phyloP scores from a whole-genome alignment of 768 basidiomycete genomes.

The Boletales sp. region DNA sequence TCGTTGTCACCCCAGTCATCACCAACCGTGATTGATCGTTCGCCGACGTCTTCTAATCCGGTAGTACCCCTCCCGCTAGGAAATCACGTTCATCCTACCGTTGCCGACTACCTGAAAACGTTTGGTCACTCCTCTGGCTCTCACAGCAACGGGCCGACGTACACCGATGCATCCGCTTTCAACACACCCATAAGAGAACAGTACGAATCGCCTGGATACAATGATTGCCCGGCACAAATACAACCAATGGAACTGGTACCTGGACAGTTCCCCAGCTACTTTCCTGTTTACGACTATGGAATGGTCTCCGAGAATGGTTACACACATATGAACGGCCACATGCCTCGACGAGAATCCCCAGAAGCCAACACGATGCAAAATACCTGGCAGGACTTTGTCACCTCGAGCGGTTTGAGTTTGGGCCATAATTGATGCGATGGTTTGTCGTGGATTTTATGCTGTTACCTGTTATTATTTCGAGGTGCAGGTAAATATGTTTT shows the following conservation, averaged over 20 bases:
- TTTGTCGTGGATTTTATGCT: not conserved
- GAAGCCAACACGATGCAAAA: slow-evolving; percentile 56
- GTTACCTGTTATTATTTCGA: slow-evolving; percentile 1
- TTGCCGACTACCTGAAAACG: slow-evolving; percentile 66
- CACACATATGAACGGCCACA: slow-evolving; percentile 40
- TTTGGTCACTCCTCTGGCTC: slow-evolving; percentile 38
- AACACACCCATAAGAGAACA: slow-evolving; percentile 24
- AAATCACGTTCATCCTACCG: slow-evolving; percentile 55
- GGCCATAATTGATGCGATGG: slow-evolving; percentile 6
- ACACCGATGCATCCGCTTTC: slow-evolving; percentile 22
- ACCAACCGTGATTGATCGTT: slow-evolving; percentile 47
- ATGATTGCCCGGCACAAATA: slow-evolving; percentile 19
- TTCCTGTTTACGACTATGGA: slow-evolving; percentile 73
- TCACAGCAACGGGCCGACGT: slow-evolving; percentile 22
- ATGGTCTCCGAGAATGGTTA: slow-evolving; percentile 30
- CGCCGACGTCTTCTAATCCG: slow-evolving; percentile 68
- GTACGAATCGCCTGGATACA: slow-evolving; percentile 21
- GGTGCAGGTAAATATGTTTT: slow-evolving; percentile 8
- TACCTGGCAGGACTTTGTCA: slow-evolving; percentile 64
- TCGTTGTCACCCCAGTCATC: slow-evolving; percentile 48
- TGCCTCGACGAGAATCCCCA: slow-evolving; percentile 43
- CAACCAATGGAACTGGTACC: slow-evolving; percentile 31
- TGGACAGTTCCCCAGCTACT: slow-evolving; percentile 59
- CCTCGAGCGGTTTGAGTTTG: slow-evolving; percentile 23
- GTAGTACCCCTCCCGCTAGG: slow-evolving; percentile 68